Conservation (phyloP, 1,139 yeast species). For the Diutina rugosa region DNA sequence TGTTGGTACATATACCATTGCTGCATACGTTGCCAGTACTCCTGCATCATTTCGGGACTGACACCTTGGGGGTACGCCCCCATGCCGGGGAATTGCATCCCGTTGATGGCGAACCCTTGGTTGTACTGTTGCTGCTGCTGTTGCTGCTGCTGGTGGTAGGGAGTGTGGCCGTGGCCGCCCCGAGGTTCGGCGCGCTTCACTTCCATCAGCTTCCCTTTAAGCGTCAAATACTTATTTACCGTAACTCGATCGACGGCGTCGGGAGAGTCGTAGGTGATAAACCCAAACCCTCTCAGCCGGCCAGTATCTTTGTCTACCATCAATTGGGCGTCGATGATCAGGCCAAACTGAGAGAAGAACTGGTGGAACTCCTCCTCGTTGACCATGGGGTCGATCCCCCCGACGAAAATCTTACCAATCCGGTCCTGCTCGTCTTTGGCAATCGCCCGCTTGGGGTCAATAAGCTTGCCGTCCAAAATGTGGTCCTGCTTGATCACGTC, state of each 20-base stretch:
- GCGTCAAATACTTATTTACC: constrained; percentile 65
- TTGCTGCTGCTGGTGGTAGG: not conserved
- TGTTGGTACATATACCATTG: constrained; percentile 59
- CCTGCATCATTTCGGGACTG: constrained; percentile 76
- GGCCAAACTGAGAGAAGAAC: constrained; percentile 84
- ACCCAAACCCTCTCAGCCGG: constrained; percentile 95
- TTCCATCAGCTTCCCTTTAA: constrained; percentile 87
- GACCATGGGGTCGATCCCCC: constrained; percentile 94
- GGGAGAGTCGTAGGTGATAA: constrained; percentile 91
- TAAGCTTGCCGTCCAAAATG: constrained; percentile 87
- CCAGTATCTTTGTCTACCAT: constrained; percentile 98
- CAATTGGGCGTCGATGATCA: constrained; percentile 89
- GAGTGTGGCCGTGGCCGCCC: constrained; percentile 10
- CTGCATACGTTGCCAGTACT: constrained; percentile 80
- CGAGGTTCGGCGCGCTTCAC: constrained; percentile 98
- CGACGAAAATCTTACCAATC: constrained; percentile 95
- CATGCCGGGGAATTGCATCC: constrained; percentile 17
- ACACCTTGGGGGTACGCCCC: constrained; percentile 19
- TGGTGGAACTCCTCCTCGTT: constrained; percentile 84
- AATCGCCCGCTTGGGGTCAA: constrained; percentile 96
- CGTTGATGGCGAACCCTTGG: constrained; percentile 10
- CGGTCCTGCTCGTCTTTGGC: constrained; percentile 97
- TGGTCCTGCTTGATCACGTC: constrained; percentile 83
- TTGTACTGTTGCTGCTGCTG: constrained; percentile 21
- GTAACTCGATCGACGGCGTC: constrained; percentile 91